Evolutionary conservation across 2,329 filamentous ascomycete species (phyloP).

Genomic region (Pseudocercospora vitis): DNA sequence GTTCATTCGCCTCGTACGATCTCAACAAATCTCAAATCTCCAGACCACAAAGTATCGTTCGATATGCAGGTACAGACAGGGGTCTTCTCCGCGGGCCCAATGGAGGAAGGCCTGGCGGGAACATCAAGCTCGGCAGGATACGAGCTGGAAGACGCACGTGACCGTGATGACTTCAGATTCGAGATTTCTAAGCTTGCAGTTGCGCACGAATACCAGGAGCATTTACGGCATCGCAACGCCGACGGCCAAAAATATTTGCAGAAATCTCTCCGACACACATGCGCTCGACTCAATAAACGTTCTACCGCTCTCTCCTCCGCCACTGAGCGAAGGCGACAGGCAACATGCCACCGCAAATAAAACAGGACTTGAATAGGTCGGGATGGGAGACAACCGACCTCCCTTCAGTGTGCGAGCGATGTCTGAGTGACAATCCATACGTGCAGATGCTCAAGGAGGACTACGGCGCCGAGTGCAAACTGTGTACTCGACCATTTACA

Average conservation of each 20-base stretch:
- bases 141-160: background rate
- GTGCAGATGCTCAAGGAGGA: slow-evolving; percentile 99
- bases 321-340: background rate
- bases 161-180: slow-evolving; percentile 1
- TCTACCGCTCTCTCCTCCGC: background rate
- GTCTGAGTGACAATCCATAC: slow-evolving; percentile 92
- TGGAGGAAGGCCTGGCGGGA: background rate
- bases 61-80: slow-evolving; percentile 8
- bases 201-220: background rate
- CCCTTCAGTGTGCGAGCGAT: slow-evolving; percentile 86
- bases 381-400: slow-evolving; percentile 95
- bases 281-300: background rate
- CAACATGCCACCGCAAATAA: slow-evolving; percentile 84
- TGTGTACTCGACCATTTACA: slow-evolving; percentile 92
- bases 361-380: slow-evolving; percentile 90
- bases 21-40: background rate
- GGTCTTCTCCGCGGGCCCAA: background rate
- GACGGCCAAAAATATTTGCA: background rate
- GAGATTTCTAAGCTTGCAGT: background rate
- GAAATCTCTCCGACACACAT: background rate
- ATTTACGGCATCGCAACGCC: background rate
- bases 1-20: slow-evolving; percentile 4
- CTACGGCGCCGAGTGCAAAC: slow-evolving; percentile 68
- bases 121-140: background rate
- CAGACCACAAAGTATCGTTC: background rate